Conservation (phyloP, 176 grass and related monocot species). For the sorghum (Sorghum bicolor) region DNA sequence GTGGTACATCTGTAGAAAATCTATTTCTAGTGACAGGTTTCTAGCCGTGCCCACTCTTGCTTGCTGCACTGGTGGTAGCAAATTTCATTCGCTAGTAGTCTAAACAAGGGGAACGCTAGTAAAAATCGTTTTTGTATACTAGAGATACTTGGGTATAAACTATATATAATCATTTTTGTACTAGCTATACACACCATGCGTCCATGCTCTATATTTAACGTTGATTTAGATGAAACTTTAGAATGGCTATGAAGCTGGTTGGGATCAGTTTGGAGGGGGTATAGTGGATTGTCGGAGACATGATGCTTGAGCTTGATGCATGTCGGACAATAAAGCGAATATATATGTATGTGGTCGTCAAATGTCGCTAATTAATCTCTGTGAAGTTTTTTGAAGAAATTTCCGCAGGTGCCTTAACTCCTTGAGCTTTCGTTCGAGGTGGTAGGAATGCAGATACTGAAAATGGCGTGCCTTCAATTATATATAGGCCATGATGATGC, state of each 20-base stretch:
- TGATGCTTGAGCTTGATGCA: too few species aligned
- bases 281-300: too few species aligned
- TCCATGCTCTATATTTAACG: neutral
- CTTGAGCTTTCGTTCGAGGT: neutral
- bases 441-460: neutral
- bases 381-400: neutral
- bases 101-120: too few species aligned
- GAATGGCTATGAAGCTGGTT: neutral
- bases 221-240: neutral
- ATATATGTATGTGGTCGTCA: neutral
- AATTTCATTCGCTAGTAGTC: too few species aligned
- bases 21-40: too few species aligned
- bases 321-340: neutral
- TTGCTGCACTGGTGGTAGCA: too few species aligned
- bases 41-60: too few species aligned
- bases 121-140: too few species aligned
- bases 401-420: neutral
- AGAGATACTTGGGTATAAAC: too few species aligned
- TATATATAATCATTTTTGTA: too few species aligned
- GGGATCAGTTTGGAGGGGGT: neutral
- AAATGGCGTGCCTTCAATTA: neutral
- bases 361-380: neutral
- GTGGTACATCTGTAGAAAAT: too few species aligned
- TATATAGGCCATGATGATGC: neutral
- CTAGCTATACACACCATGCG: too few species aligned